phyloP scores from a whole-genome alignment of 495 filamentous ascomycete species.

The Immersiella caudata region DNA sequence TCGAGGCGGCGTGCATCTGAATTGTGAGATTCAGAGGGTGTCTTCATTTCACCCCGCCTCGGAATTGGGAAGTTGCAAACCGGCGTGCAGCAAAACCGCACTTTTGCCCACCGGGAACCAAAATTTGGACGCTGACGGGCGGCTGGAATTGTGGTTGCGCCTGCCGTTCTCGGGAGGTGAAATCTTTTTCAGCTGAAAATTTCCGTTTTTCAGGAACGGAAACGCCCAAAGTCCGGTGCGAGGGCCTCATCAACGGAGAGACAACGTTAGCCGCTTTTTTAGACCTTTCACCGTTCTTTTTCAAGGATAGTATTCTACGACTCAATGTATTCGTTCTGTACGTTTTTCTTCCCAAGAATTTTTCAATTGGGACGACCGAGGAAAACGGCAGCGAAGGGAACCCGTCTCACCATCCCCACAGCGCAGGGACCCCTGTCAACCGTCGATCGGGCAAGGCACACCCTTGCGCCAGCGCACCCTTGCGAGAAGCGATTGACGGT shows the following conservation, averaged over 20 bases:
- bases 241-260: too few species aligned
- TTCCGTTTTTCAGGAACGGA: background rate
- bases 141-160: background rate
- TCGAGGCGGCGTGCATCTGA: background rate
- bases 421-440: background rate
- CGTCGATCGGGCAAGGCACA: background rate
- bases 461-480: background rate
- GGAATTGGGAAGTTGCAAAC: background rate
- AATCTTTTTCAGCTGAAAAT: background rate
- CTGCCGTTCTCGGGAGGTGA: background rate
- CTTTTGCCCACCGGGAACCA: too few species aligned
- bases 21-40: background rate
- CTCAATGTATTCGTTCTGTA: too few species aligned
- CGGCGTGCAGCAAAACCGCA: too few species aligned
- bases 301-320: too few species aligned
- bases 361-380: too few species aligned
- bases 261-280: too few species aligned
- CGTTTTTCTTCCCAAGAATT: too few species aligned
- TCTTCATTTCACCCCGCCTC: background rate
- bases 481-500: background rate
- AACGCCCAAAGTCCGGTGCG: too few species aligned
- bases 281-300: too few species aligned
- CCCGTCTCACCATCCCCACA: background rate
- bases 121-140: background rate
- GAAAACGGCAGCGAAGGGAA: too few species aligned